phyloP scores from a whole-genome alignment of 768 basidiomycete genomes.

The Lactarius akahatsu region DNA sequence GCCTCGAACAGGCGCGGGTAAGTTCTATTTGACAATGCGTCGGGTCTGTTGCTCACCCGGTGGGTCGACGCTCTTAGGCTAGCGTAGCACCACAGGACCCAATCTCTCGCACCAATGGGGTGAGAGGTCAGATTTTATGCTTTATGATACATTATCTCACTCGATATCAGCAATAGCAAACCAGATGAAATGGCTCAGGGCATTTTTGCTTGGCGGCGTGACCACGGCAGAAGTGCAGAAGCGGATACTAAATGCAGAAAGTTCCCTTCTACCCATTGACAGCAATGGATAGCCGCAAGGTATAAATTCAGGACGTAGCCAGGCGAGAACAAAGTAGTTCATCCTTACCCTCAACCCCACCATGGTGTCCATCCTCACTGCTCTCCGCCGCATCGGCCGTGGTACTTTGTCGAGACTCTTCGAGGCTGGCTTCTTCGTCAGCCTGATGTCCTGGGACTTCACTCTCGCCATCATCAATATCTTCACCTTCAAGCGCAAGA shows the following conservation, averaged over 20 bases:
- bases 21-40: too few relatives aligned
- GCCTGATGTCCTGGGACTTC: conserved; percentile 52
- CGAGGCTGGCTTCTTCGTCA: conserved; percentile 13
- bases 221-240: not conserved
- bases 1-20: not conserved
- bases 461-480: conserved; percentile 52
- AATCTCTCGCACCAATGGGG: not conserved
- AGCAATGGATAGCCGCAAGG: not conserved
- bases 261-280: conserved; percentile 15
- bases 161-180: not conserved
- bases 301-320: conserved; percentile 4
- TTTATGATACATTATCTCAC: not conserved
- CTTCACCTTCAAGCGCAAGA: conserved; percentile 47
- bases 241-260: conserved; percentile 10
- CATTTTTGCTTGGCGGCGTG: not conserved
- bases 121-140: not conserved
- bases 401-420: conserved; percentile 9
- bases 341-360: not conserved
- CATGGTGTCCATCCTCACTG: conserved; percentile 22
- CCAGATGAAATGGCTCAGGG: not conserved
- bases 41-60: not conserved
- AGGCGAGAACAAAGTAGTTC: not conserved
- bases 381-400: conserved; percentile 25
- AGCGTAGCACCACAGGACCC: not conserved
- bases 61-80: not conserved